phyloP scores from a whole-genome alignment of 2,329 filamentous ascomycete genomes.

The Orbilia quercus region DNA sequence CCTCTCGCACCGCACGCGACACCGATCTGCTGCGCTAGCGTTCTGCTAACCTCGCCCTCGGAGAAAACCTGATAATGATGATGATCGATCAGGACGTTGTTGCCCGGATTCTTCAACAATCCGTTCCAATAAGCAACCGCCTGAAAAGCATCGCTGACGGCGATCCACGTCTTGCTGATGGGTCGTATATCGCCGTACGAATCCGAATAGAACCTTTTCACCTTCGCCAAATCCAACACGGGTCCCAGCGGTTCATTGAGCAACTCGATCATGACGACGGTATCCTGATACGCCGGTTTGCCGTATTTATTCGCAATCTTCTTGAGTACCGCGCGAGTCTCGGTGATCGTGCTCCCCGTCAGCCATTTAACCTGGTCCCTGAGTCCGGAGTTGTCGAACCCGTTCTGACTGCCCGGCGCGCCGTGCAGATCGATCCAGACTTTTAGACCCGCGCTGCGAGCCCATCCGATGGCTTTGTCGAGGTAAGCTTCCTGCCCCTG shows the following conservation, averaged over 20 bases:
- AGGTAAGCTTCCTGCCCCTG: slow-evolving; percentile 71
- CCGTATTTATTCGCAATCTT: slow-evolving; percentile 71
- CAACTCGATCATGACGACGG: slow-evolving; percentile 70
- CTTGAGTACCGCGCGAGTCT: slow-evolving; percentile 70
- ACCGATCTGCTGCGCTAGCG: slow-evolving; percentile 68
- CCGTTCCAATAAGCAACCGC: slow-evolving; percentile 71
- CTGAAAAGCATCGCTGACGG: slow-evolving; percentile 71
- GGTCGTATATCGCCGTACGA: slow-evolving; percentile 66
- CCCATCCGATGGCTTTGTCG: slow-evolving; percentile 71
- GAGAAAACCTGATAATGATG: slow-evolving; percentile 77
- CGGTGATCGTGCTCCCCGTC: slow-evolving; percentile 65
- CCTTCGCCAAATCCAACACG: slow-evolving; percentile 61
- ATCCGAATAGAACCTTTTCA: slow-evolving; percentile 66
- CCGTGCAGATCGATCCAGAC: slow-evolving; percentile 77
- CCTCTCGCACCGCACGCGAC: slow-evolving; percentile 69
- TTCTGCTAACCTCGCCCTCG: slow-evolving; percentile 66
- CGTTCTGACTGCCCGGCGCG: slow-evolving; percentile 61
- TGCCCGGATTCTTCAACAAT: slow-evolving; percentile 68
- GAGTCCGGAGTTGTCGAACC: slow-evolving; percentile 73
- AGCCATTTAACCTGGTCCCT: slow-evolving; percentile 64
- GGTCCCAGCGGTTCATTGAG: slow-evolving; percentile 68
- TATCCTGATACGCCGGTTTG: slow-evolving; percentile 68
- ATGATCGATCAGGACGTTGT: slow-evolving; percentile 73
- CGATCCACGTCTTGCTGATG: slow-evolving; percentile 66
- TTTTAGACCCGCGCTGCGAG: slow-evolving; percentile 70